Base-by-base conservation (phyloP, 352 stramenopile species). In the Globisporangium ultimum region DNA sequence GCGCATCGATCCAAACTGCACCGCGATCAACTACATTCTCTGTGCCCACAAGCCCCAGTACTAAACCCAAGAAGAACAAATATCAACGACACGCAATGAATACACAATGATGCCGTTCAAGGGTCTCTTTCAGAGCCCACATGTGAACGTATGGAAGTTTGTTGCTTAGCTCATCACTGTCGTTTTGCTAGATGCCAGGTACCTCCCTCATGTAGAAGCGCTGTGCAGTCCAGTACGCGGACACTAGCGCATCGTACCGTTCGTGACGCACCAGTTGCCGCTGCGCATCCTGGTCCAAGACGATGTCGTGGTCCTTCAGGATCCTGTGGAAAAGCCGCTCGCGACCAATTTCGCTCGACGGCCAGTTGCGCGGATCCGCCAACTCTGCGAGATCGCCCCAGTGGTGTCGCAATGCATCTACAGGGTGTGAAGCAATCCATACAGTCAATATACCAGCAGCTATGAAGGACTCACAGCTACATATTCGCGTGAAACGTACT, bases 11-110 rank as follows among this genome's bases (percentile, higher is more conserved):
- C 68, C 78, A 17, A 88, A 74, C 51, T 91, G 79, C 66, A 90
- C 76, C 45, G 70, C 74, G 50, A 67, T 95, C 66, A 95, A 95
- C 61, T 95, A 95, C 70, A 88, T 93, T 61, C 62, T 95, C 53
- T 91, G 80, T 48, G 86, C 84, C 17, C 67, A 77, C 22, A 95
- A 92, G 56, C 72, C 75, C 20, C 52, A 71, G 46, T 59, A 74
- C 21, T 63, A 64, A 43, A 21, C 24, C 28, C 13, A 40, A 41
- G 36, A 41, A 34, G 38, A 20, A 45, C 24, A 41, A 20, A 43
- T 8, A 18, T 7, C 15, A 58, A 50, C 38, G 8, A 10, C 11
- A 36, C 18, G 21, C 17, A 11, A 3, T 38, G 0, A 49, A 58
- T 53, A 18, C 36, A 21, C 38, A 11, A 10, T 36, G 28, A 36